Conservation (phyloP, 345 rosid genomes). For the Gossypium mustelinum region DNA sequence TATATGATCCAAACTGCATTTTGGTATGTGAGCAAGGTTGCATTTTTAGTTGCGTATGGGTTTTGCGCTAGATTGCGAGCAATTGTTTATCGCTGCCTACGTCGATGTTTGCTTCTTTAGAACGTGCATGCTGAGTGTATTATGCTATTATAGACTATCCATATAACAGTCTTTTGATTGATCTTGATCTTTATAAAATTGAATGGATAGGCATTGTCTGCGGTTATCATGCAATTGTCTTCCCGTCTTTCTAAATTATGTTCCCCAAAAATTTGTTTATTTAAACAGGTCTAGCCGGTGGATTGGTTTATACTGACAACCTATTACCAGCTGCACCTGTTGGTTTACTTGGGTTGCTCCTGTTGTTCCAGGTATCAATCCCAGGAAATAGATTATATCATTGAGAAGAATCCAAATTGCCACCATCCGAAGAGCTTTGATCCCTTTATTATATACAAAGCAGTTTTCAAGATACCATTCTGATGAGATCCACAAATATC, state of each 20-base stretch:
- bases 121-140: not conserved
- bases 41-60: not conserved
- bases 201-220: not conserved
- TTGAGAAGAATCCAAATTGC: not conserved
- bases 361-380: constrained; percentile 55
- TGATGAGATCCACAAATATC: not conserved
- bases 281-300: constrained; percentile 57
- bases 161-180: not conserved
- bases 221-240: not conserved
- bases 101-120: not conserved
- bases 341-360: constrained; percentile 68
- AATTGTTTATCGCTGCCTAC: not conserved
- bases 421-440: not conserved
- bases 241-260: not conserved
- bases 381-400: not conserved
- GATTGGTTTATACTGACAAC: constrained; percentile 55
- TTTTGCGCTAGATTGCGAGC: not conserved
- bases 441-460: not conserved
- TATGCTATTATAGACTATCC: not conserved
- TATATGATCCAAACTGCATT: not conserved
- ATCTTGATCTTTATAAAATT: not conserved
- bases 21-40: not conserved
- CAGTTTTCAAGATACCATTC: not conserved
- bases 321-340: constrained; percentile 61
- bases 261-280: constrained; percentile 1